These are phyloP conservation scores for Capsicum chinense DNA, from an alignment of 257 asterid species.

Conservation along the genomic window DNA sequence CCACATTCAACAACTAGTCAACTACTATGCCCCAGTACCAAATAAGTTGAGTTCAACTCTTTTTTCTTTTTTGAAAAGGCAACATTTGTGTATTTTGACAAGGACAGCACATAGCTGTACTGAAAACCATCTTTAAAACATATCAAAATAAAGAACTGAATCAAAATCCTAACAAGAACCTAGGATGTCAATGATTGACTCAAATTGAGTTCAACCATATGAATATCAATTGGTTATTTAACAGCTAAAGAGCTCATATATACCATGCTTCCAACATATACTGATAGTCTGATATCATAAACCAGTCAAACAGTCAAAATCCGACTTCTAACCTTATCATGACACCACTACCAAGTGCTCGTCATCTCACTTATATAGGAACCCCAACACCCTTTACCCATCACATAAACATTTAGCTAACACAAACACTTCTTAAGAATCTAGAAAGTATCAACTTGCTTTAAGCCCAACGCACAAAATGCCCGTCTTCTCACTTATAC, in stretches of 20 bases:
- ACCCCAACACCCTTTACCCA: neutral
- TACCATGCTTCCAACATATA: neutral
- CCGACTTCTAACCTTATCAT: neutral
- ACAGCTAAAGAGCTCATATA: neutral
- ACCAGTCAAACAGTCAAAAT: neutral
- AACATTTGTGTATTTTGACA: too few species aligned
- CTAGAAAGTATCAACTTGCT: neutral
- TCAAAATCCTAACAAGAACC: too few species aligned
- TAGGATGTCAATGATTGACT: too few species aligned
- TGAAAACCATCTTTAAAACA: too few species aligned
- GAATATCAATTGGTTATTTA: neutral
- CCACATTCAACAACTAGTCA: neutral
- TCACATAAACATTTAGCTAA: neutral
- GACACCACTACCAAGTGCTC: neutral
- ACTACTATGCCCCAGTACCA: neutral
- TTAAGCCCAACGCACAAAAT: neutral
- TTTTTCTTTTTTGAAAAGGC: too few species aligned
- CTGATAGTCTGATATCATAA: neutral
- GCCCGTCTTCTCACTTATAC: too few species aligned
- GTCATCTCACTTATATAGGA: neutral
- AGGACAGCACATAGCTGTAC: too few species aligned
- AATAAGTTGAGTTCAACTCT: neutral
- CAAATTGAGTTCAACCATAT: too few species aligned
- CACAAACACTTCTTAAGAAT: neutral
- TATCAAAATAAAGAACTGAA: too few species aligned